Evolutionary conservation across 2,329 filamentous ascomycete species (phyloP), one percentile per base, ranked within the genome.

Genomic region (Alternaria brassicicola): DNA sequence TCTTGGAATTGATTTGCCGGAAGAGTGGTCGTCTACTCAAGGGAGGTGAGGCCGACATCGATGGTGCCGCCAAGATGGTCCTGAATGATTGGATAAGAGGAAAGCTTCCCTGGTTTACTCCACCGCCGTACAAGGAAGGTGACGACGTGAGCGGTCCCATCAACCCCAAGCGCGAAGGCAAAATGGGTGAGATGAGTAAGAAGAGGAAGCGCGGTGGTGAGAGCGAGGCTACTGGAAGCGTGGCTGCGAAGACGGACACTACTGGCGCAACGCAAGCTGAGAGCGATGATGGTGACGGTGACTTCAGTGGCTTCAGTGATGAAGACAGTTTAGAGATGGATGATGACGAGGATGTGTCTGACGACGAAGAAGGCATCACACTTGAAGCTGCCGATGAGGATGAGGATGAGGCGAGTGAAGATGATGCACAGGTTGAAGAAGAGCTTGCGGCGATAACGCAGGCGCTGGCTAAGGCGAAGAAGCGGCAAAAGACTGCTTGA

Each of bases 1-100:
- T 99, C 70, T 82, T 99, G 1, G 94, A 97, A 72, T 81, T 92
- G 26, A 82, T 99, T 3, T 94, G 93, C 8, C 84, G 93, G 56
- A 98, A 97, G 77, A 88, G 88, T 57, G 95, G 95, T 15, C 86
- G 93, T 67, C 80, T 99, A 19, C 81, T 98, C 15, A 93, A 92
- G 75, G 94, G 92, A 57, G 95, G 94, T n/a, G 95, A 98, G 76
- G 90, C 94, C 4, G 95, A 99, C 76, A 81, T 97, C 54, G 94
- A 98, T 70, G 93, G 93, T 69, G 93, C 97, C 46, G 95, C 95
- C 1, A 97, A 97, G 79, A 97, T 97, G 88, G 90, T 99, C 1
- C 81, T 99, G 59, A 98, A 97, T 71, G 95, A 99, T 74, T 99
- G 98, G 62, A 86, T 98, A 72, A 83, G 95, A 63, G 95, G 95